Percentiles rank a stretch among this genome's conserved stretches.
phyloP scores from a whole-genome alignment of 768 basidiomycete genomes.

The Udeniomyces megalosporus region DNA sequence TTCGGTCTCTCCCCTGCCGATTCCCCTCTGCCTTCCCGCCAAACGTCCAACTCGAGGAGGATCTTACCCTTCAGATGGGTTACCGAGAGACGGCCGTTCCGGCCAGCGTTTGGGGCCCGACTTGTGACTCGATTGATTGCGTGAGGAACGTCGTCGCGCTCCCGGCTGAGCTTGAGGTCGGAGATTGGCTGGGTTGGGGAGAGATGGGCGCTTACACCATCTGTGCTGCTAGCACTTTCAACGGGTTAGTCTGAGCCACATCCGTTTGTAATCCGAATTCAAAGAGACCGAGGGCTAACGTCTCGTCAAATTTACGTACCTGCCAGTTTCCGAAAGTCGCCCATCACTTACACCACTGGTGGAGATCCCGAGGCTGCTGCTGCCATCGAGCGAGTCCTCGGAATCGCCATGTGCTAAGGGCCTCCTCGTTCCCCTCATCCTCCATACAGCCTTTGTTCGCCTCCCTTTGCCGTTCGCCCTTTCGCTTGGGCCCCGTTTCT shows the following conservation, averaged over 20 bases:
- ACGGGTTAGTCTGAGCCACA: conserved; percentile 35
- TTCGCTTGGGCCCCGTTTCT: no score
- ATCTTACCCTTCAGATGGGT: conserved; percentile 29
- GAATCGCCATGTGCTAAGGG: not conserved
- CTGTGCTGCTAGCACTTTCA: conserved; percentile 91
- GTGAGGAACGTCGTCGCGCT: conserved; percentile 45
- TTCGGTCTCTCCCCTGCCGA: conserved; percentile 16
- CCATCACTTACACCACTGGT: conserved; percentile 10
- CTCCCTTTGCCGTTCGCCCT: no score
- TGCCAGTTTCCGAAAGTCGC: conserved; percentile 10
- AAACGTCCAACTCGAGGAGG: conserved; percentile 28
- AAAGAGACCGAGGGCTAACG: no score
- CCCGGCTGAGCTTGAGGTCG: conserved; percentile 59
- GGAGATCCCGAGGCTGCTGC: conserved; percentile 2
- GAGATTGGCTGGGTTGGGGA: conserved; percentile 95
- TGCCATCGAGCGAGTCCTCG: conserved; percentile 6
- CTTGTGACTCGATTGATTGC: conserved; percentile 94
- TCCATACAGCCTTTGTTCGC: no score
- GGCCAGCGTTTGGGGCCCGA: conserved; percentile 78
- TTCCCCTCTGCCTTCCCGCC: conserved; percentile 25
- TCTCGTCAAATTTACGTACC: no score
- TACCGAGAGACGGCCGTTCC: conserved; percentile 19
- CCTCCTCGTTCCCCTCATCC: no score
- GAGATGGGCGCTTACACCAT: conserved; percentile 99
- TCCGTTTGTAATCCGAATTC: not conserved